phyloP scores from a whole-genome alignment of 2,329 filamentous ascomycete species.

The Colletotrichum eremochloae region DNA sequence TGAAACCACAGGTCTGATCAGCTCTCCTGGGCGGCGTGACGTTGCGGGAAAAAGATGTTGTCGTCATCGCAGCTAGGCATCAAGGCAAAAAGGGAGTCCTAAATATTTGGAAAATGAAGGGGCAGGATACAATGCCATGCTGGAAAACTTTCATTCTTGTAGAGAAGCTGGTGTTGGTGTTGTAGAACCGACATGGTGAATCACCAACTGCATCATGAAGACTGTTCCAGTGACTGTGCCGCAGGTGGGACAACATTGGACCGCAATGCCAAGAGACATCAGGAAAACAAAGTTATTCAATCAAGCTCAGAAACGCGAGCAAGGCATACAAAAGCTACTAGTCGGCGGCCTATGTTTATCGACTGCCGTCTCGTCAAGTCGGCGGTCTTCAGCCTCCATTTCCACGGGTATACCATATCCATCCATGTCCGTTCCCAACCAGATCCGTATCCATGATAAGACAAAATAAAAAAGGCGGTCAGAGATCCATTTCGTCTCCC shows the following conservation, averaged over 20 bases:
- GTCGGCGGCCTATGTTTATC: not conserved
- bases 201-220: not conserved
- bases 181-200: not conserved
- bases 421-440: not conserved
- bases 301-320: not conserved
- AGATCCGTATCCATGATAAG: not conserved
- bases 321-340: not conserved
- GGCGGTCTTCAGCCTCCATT: not conserved
- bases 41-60: too few species aligned
- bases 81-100: too few species aligned
- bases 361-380: not conserved
- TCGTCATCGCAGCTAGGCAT: not conserved
- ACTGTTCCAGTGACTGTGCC: not conserved
- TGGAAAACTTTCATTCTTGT: not conserved
- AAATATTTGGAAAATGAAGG: not conserved
- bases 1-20: conserved; percentile 31
- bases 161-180: too few species aligned
- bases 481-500: not conserved
- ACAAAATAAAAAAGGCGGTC: not conserved
- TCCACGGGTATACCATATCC: conserved; percentile 32
- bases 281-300: too few species aligned
- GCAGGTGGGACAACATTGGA: too few species aligned
- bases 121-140: accelerated
- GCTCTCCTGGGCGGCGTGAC: not conserved
- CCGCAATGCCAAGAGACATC: too few species aligned